Base-by-base conservation (phyloP, 495 filamentous ascomycete species). In the Pyronema omphalodes region DNA sequence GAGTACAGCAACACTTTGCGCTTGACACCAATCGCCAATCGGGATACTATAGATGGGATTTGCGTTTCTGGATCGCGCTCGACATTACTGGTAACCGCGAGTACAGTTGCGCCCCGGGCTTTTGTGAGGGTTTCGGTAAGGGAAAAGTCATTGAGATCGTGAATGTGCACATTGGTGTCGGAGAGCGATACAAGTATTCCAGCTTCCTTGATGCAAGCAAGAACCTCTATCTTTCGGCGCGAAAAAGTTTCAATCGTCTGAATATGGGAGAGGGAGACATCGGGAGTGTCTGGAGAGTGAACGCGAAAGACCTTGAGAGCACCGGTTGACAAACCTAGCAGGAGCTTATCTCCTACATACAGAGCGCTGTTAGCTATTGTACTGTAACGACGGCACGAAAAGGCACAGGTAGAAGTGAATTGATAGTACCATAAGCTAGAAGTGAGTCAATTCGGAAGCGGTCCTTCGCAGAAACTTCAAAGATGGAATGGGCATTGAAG, bases 221-320 rank as follows among this genome's bases (percentile, higher is more conserved):
- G 79, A 70, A 95, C 87, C 60, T 94, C 88, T 47, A 95, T 80
- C 46, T 86, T 80, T 55, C 83, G 77, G 37, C 82, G 77, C 29
- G 88, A 88, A 72, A 99, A 99, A 69, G 84, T 93, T 57, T 96
- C 91, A 33, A 88, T 71, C 67, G 94, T 93, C 44, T 87, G 82
- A 9, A 95, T 71, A 19, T 93, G 74, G 56, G 93, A 87, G 4
- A 86, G 84, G 34, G 62, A n/a, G 79, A 74, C 58, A 67, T 68
- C 47, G 65, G 59, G 12, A 63, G 65, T 58, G 60, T 62, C 59
- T 57, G 67, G 63, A 55, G 60, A 59, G 11, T 93, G 89, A 54
- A 96, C 75, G 43, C 89, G 83, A 71, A 94, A 96, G 64, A 96
- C 79, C 51, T 88, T 81, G 39, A 99, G 74, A 56, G 76, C 84